Base-by-base conservation (phyloP, 192 early-diverging fungal genomes). In the Podila horticola region DNA sequence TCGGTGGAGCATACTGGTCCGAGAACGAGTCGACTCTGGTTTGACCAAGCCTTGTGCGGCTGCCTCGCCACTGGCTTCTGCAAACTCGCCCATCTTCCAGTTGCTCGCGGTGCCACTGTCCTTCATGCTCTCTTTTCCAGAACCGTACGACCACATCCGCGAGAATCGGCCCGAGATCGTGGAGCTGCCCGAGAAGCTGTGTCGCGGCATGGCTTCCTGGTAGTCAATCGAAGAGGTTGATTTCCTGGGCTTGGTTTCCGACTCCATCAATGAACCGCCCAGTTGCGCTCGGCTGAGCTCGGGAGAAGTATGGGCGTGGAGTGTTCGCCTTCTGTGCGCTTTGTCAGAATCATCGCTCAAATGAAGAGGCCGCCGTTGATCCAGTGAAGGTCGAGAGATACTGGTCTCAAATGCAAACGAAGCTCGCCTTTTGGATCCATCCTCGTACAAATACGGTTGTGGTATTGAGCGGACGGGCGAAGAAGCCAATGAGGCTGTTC, bases 161-260 rank as follows among this genome's bases (percentile, higher is more conserved):
- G 77, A 72, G 33, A 81, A 65, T n/a, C 77, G 66, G 20, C 77
- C 77, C 15, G 77, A 81, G 31, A 81, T 65, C 4, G 77, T 81
- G 2, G 77, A 71, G 41, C 71, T 81, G 9, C 77, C 77, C 7
- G 77, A 73, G 24, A 81, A 81, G 29, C 71, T 69, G 0, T 66
- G 30, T 6, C 66, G 55, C 19, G 33, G 59, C 66, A 59, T 79
- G 0, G 33, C 30, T 29, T 57, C 22, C 19, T 62, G 24, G 17
- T 67, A 55, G 11, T 26, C 52, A 9, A 26, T 55, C 29, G 59
- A 61, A 2, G 59, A 31, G 22, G 59, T 61, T 30, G 30, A 33
- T 34, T 33, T 61, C 30, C 59, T 61, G 15, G 59, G 59, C 59
- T 20, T 61, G 29, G 59, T 30, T 19, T 61, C 59, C 7, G 24